A percentile compares a stretch with the other conserved stretches of the same genome.
Evolutionary conservation across 176 grass and related monocot genomes (phyloP).

Genomic region (Bolboschoenus planiculmis): DNA sequence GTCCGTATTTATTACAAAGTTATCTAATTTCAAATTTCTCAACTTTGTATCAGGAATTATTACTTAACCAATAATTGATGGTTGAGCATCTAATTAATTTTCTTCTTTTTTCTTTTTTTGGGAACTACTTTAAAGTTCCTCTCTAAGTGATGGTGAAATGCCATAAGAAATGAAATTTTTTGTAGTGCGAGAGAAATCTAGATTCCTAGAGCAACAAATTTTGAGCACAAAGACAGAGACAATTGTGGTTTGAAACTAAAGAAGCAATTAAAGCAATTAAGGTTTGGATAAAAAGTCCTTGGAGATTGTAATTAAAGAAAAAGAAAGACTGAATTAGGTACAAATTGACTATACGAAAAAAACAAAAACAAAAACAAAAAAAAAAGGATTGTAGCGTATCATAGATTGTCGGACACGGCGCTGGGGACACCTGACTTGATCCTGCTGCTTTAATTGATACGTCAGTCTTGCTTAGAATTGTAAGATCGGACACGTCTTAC

Average conservation of each 20-base stretch:
- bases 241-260: conserved; percentile 2
- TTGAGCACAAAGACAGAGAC: neutral
- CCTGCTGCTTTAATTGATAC: neutral
- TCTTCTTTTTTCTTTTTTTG: no score
- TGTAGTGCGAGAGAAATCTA: neutral
- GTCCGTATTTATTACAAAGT: no score
- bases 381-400: no score
- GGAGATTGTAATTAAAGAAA: neutral
- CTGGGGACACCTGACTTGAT: neutral
- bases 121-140: no score
- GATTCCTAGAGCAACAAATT: neutral
- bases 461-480: neutral
- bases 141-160: neutral
- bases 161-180: neutral
- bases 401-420: neutral
- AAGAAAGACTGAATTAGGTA: neutral
- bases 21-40: no score
- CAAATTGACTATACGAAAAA: neutral
- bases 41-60: no score
- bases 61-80: no score
- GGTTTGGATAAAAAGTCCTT: neutral
- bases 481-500: neutral
- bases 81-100: no score
- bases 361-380: no score
- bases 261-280: neutral